phyloP scores from a whole-genome alignment of 1,284 basidiomycete genomes.

The Cryptococcus hybrid region DNA sequence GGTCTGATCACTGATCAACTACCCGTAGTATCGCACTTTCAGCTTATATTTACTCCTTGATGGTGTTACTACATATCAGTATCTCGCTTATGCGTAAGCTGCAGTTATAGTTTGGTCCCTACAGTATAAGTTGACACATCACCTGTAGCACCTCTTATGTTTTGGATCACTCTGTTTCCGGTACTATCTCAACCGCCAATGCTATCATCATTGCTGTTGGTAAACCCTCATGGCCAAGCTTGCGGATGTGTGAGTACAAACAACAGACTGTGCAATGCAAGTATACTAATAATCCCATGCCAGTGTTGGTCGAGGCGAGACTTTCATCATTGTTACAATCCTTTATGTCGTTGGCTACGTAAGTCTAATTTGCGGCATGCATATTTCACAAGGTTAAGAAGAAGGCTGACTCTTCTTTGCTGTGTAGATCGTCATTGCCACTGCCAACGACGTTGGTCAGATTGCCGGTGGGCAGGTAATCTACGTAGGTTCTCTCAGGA shows the following conservation, averaged over 20 bases:
- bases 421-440: slow-evolving; percentile 64
- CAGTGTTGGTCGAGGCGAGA: slow-evolving; percentile 53
- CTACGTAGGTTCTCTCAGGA: slow-evolving; percentile 28
- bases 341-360: slow-evolving; percentile 56
- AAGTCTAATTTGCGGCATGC: slow-evolving; percentile 39
- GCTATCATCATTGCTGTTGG: slow-evolving; percentile 61
- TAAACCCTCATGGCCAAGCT: slow-evolving; percentile 80
- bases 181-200: slow-evolving; percentile 59
- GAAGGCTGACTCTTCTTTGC: neutral
- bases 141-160: slow-evolving; percentile 54
- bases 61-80: slow-evolving; percentile 63
- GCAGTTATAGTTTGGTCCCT: neutral
- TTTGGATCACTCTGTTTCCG: slow-evolving; percentile 57
- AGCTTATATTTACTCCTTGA: slow-evolving; percentile 76
- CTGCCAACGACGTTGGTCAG: slow-evolving; percentile 58
- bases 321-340: slow-evolving; percentile 60
- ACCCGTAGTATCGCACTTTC: slow-evolving; percentile 60
- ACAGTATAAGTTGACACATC: neutral
- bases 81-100: slow-evolving; percentile 59
- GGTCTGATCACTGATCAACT: neutral
- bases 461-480: slow-evolving; percentile 58
- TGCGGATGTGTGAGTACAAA: slow-evolving; percentile 58
- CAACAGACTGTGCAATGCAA: neutral
- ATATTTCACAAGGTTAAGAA: slow-evolving; percentile 1
- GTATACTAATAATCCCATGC: neutral